Base-by-base conservation (phyloP, 2,329 filamentous ascomycete genomes). In the Epichloe brachyelytri region DNA sequence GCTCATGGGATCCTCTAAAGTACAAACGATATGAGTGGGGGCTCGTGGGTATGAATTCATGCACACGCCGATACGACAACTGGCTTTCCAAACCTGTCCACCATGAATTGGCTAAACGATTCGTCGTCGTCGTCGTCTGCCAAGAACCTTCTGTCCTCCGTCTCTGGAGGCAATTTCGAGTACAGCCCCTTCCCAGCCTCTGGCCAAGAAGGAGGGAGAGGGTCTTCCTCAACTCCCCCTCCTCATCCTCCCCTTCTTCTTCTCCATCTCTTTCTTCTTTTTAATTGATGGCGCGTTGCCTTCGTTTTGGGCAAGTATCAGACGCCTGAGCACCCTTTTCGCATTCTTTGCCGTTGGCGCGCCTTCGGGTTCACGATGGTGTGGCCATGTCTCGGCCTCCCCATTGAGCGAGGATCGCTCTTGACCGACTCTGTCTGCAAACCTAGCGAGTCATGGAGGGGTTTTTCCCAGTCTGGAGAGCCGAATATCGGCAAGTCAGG, bases 61-160 rank as follows among this genome's bases (percentile, higher is more conserved):
- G 57, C 59, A 50, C 60, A 62, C 17, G 63, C 56, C 12, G 63
- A 55, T 19, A 66, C 58, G 43, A 63, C 55, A 19, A 69, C 63
- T 46, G 68, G 65, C 53, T 63, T 66, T n/a, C 69, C 68, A 19
- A 61, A 54, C 19, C 52, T 55, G 38, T 71, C 67, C 8, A 72
- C 66, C 52, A 66, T 59, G 54, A 73, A 73, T 49, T 72, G 69
- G 43, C 69, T 72, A 46, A 73, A 73, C 0, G 69, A 63, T 46
- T 71, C 68, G 46, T 69, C 68, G 38, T 72, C 69, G 20, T 71
- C 66, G 4, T 66, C 62, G 45, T 72, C 70, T 30, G 61, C 51
- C 17, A 72, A 57, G 30, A 68, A 60, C 5, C 49, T 48, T n/a
- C 59, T 54, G 50, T 73, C 69, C 30, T 70, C 61, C 7, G 60